phyloP scores from a whole-genome alignment of 805 yeast species.

The Ascoidea asiatica region DNA sequence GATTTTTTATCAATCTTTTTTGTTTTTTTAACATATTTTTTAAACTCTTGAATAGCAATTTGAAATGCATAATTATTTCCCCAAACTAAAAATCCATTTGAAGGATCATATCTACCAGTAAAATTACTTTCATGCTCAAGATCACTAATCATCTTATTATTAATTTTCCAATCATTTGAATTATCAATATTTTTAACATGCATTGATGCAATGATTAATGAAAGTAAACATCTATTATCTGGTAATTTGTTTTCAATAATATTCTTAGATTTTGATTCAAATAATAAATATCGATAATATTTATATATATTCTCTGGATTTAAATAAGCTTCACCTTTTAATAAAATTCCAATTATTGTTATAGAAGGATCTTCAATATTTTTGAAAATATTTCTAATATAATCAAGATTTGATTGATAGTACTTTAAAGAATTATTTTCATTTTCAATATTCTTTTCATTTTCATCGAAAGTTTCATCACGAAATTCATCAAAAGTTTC shows the following conservation, averaged over 20 bases:
- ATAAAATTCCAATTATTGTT: background rate
- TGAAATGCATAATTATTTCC: constrained; percentile 41
- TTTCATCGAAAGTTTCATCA: too few relatives aligned
- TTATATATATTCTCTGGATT: constrained; percentile 18
- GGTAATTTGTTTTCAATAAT: too few relatives aligned
- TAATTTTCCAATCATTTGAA: too few relatives aligned
- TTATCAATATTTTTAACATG: constrained; percentile 10
- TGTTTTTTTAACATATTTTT: constrained; percentile 24
- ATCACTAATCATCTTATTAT: too few relatives aligned
- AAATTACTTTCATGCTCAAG: too few relatives aligned
- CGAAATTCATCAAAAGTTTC: too few relatives aligned
- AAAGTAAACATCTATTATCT: constrained; percentile 20
- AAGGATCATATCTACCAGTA: background rate
- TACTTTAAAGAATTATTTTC: too few relatives aligned
- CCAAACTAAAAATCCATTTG: constrained; percentile 25
- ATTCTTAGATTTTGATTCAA: too few relatives aligned
- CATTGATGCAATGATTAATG: constrained; percentile 37
- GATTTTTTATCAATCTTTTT: constrained; percentile 34
- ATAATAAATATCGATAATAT: constrained; percentile 14
- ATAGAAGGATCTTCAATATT: background rate
- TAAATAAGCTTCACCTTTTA: constrained; percentile 17
- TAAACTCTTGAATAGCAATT: constrained; percentile 44
- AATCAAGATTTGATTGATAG: too few relatives aligned
- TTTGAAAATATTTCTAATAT: background rate
- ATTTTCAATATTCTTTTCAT: too few relatives aligned